Evolutionary conservation across 202 grass and related monocot genomes (phyloP), one percentile per base, ranked within the genome.

Genomic region (Musa balbisiana): DNA sequence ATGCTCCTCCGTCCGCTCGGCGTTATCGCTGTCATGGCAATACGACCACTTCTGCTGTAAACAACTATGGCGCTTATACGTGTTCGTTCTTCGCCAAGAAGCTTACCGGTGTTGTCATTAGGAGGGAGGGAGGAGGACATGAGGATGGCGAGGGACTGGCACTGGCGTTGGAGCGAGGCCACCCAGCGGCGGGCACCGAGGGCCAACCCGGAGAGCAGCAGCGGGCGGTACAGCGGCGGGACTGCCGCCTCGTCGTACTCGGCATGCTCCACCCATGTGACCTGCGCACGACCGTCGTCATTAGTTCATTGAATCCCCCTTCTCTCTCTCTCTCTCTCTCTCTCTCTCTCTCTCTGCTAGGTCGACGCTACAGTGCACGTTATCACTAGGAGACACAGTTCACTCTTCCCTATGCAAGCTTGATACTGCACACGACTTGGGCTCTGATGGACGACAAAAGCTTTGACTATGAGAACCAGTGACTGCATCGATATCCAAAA

Each of bases 261-360:
- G 26, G 83, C 78, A 80, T 99, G 96, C 64, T 95, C 89, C 72
- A 99, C 82, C 91, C 96, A 99, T 74, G 83, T 95, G 77, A 94
- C 87, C 94, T 98, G 80, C 22, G 12, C 79, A 84, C 22, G 23
- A 27, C 14, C 49, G 0, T 9, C 59, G 74, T 64, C 74, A 49
- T 77, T 65, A 77, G 58, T 17, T 62, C 43, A 77, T 64, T 52
- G 25, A 52, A 24, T 13, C 16, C 0, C 3, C 58, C 13, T 1
- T 21, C 17, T 62, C 2, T 43, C 33, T 43, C 33, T 43, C 33
- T 43, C 4, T 43, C 33, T 43, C 33, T 43, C 33, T 43, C n/a
- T n/a, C n/a, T n/a, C n/a, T n/a, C 29, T 33, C 66, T 19, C 27
- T 8, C 4, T 17, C 14, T 33, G 29, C 29, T 3, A 3, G 3